Evolutionary conservation across 2,329 filamentous ascomycete species (phyloP), one percentile per base, ranked within the genome.

Genomic region (Exserohilum rostratum): DNA sequence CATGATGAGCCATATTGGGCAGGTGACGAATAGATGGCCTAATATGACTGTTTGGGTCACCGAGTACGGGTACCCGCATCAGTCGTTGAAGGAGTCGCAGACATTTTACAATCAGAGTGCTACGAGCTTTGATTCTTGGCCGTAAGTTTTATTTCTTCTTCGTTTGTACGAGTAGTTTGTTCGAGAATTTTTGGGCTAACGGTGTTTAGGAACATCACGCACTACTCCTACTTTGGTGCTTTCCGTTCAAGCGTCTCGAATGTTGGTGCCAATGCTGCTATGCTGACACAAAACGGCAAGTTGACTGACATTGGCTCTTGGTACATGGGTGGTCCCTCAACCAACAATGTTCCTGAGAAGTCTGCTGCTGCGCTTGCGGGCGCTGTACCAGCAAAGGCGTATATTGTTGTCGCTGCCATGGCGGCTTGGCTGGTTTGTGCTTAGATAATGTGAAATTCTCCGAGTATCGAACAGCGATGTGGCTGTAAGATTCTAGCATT

Each of bases 271-370:
- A 90, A 92, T 57, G 86, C 82, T 1, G 84, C 86, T 1, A 88
- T 95, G 79, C 79, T 93, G 42, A 87, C 85, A 66, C 78, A 84
- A 37, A 79, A 84, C 13, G 90, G 90, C 37, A 68, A 85, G 56
- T 77, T 95, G 58, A 93, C 90, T 1, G 85, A 91, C 62, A 89
- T 93, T 60, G 90, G 90, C 0, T 82, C 83, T 2, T 89, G 87
- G 87, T 95, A 93, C 72, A 73, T 95, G n/a, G 86, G 90, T 58
- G 68, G 81, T 47, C 34, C 42, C 13, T 49, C 52, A 6, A 59
- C 52, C 2, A 50, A 50, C 3, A 57, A 57, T 1, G 10, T 57
- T 12, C 53, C 53, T 3, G 11, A 56, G 20, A 50, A 40, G 20
- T 55, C 53, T 7, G 35, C 34, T 27, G 47, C 38, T 18, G 13